phyloP scores from a whole-genome alignment of 2,329 filamentous ascomycete genomes.

The Dactylonectria macrodidyma region DNA sequence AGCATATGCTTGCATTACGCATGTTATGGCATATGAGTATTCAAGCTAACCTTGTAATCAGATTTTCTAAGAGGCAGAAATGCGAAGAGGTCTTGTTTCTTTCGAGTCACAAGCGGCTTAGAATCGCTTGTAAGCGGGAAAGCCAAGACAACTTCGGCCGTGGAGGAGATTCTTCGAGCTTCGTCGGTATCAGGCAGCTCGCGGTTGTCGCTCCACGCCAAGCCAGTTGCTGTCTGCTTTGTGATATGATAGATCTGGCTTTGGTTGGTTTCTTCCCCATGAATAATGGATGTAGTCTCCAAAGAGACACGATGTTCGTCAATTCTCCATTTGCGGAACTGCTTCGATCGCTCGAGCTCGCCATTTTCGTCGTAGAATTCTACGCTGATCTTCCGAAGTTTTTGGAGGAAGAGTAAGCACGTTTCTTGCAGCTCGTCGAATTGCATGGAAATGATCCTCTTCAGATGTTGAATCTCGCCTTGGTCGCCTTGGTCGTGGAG shows the following conservation, averaged over 20 bases:
- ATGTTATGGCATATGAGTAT: no score
- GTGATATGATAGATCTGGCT: slow-evolving; percentile 35
- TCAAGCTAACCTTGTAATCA: slow-evolving; percentile 31
- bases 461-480: slow-evolving; percentile 15
- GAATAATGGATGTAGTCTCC: not conserved
- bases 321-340: slow-evolving; percentile 18
- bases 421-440: slow-evolving; percentile 29
- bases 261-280: not conserved
- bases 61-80: slow-evolving; percentile 29
- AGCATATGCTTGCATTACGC: not conserved
- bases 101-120: not conserved
- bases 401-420: slow-evolving; percentile 31
- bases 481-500: slow-evolving; percentile 30
- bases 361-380: slow-evolving; percentile 19
- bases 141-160: slow-evolving; percentile 35
- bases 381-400: slow-evolving; percentile 26
- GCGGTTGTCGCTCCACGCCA: slow-evolving; percentile 32
- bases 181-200: slow-evolving; percentile 16
- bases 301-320: slow-evolving; percentile 21
- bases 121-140: slow-evolving; percentile 27
- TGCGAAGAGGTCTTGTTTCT: slow-evolving; percentile 35
- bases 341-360: slow-evolving; percentile 10
- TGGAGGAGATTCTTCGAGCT: not conserved
- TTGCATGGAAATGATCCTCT: slow-evolving; percentile 15
- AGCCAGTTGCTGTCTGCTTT: not conserved